phyloP scores from a whole-genome alignment of 2,329 filamentous ascomycete genomes.

The Domatiomyces catenatus region DNA sequence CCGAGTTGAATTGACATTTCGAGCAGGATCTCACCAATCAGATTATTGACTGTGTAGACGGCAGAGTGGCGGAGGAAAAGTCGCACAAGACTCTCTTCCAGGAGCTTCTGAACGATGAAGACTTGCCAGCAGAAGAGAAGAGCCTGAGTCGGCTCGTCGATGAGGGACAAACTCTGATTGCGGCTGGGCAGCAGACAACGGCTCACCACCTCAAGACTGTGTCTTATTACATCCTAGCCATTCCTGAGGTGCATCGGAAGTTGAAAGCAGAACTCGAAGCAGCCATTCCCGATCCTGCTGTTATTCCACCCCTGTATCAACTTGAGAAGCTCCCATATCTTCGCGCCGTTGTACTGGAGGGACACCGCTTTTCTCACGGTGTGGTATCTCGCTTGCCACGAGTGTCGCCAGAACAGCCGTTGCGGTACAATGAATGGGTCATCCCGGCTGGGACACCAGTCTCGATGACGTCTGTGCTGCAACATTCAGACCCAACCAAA shows the following conservation, averaged over 20 bases:
- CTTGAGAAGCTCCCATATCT: conserved; percentile 20
- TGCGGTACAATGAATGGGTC: conserved; percentile 19
- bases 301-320: conserved; percentile 3
- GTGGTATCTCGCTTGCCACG: conserved; percentile 9
- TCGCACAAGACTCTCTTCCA: conserved; percentile 18
- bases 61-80: background rate
- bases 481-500: conserved; percentile 18
- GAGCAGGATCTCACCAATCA: conserved; percentile 2
- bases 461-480: conserved; percentile 17
- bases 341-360: conserved; percentile 19
- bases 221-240: conserved; percentile 3
- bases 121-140: conserved; percentile 19
- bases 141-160: conserved; percentile 18
- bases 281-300: conserved; percentile 4
- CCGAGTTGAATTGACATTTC: background rate
- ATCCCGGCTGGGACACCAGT: conserved; percentile 21
- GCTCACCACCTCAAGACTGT: conserved; percentile 9
- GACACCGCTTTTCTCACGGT: conserved; percentile 15
- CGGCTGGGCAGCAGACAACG: conserved; percentile 22
- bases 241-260: conserved; percentile 2
- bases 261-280: conserved; percentile 8
- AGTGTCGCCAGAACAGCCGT: conserved; percentile 11
- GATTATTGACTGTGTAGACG: conserved; percentile 3
- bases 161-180: conserved; percentile 21
- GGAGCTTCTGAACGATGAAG: conserved; percentile 15